Evolutionary conservation across 129 eudicot genomes (phyloP).

Genomic region (Flaveria robusta): DNA sequence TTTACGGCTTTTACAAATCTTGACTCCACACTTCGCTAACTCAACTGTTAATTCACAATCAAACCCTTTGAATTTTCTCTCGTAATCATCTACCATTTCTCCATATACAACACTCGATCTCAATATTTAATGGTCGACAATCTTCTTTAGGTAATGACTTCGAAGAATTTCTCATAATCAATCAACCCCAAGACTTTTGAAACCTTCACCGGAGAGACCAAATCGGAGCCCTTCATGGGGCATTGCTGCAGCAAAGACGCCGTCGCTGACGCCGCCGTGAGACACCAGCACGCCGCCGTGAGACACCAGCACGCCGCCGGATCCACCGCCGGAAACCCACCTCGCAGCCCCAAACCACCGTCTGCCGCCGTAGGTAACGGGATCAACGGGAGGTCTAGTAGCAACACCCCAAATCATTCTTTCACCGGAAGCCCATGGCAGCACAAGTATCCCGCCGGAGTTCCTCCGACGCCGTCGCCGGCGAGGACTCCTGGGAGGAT

Average conservation of each 20-base stretch:
- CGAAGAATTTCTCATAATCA: conserved; percentile 18
- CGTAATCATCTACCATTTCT: conserved; percentile 21
- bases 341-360: conserved; percentile 39
- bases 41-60: conserved; percentile 11
- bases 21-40: conserved; percentile 18
- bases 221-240: conserved; percentile 54
- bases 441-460: conserved; percentile 74
- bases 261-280: conserved; percentile 41
- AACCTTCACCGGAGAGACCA: conserved; percentile 6
- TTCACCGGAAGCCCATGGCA: conserved; percentile 81
- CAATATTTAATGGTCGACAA: conserved; percentile 15
- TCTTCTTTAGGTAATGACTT: conserved; percentile 19
- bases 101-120: not conserved
- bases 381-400: conserved; percentile 35
- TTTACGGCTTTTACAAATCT: conserved; percentile 37
- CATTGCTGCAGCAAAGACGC: conserved; percentile 77
- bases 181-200: conserved; percentile 23
- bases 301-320: conserved; percentile 33
- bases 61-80: conserved; percentile 13
- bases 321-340: conserved; percentile 37
- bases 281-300: conserved; percentile 34
- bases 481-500: conserved; percentile 78
- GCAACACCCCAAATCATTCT: conserved; percentile 57
- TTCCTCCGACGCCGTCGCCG: conserved; percentile 86
- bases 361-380: conserved; percentile 43